Percentiles rank a stretch among this genome's conserved stretches.
These are phyloP conservation scores for Malassezia sp. DNA, from an alignment of 1,284 basidiomycete species.

Conservation along the genomic window DNA sequence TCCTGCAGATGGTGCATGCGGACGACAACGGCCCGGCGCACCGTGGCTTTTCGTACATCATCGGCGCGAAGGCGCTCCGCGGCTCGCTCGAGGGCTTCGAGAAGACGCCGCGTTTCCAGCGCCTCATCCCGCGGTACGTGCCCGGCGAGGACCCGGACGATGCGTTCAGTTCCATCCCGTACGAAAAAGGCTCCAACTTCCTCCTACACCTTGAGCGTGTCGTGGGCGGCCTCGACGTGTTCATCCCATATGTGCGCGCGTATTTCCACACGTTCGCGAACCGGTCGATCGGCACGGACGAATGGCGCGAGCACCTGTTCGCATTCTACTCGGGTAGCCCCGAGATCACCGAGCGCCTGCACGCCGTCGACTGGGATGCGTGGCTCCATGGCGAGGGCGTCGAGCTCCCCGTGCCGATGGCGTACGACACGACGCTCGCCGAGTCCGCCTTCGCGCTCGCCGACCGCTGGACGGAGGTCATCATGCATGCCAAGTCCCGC, in stretches of 20 bases:
- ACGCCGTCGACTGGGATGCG: conserved; percentile 59
- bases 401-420: conserved; percentile 65
- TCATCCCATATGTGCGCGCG: conserved; percentile 54
- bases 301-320: conserved; percentile 79
- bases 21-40: conserved; percentile 56
- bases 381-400: conserved; percentile 76
- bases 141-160: conserved; percentile 58
- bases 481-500: conserved; percentile 12
- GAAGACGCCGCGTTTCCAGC: conserved; percentile 61
- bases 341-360: conserved; percentile 52
- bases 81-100: conserved; percentile 57
- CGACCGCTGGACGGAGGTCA: conserved; percentile 54
- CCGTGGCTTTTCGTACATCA: conserved; percentile 68
- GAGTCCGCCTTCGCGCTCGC: conserved; percentile 59
- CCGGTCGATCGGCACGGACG: conserved; percentile 70
- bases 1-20: conserved; percentile 60
- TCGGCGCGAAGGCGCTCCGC: conserved; percentile 62
- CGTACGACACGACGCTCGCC: conserved; percentile 73
- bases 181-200: conserved; percentile 66
- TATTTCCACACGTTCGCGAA: conserved; percentile 58
- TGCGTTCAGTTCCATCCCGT: conserved; percentile 54
- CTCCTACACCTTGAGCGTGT: conserved; percentile 58
- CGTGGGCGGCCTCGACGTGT: conserved; percentile 70
- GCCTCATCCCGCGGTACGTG: conserved; percentile 72
- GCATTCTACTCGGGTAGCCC: conserved; percentile 57